Base-by-base conservation (phyloP, 2,329 filamentous ascomycete genomes). In the Talaromyces atroroseus region DNA sequence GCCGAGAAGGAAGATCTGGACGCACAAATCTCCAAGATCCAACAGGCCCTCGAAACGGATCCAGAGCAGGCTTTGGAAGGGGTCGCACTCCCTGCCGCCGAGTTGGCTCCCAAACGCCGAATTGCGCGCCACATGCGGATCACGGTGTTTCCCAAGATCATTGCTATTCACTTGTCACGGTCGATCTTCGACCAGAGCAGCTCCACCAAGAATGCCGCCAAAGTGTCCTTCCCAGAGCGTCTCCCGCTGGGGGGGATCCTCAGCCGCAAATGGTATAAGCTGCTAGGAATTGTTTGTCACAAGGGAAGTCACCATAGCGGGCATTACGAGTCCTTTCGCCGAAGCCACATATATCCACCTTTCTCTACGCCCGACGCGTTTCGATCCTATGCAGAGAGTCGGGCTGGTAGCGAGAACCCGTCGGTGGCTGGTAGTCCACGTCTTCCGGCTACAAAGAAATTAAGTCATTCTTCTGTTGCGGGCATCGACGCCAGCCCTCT, bases 261-360 rank as follows among this genome's bases (percentile, higher is more conserved):
- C 45, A 82, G 88, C 56, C 85, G 88, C 66, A 88, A 85, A 61
- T 87, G 83, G 68, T 99, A 96, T 73, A 90, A 86, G 65, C 79
- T 99, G 5, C 81, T 95, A 0, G 90, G 88, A 12, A 83, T 95
- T 36, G 90, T 99, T 36, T 95, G 90, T 21, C 94, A 99, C 69
- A 95, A 95, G 66, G 94, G 94, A 38, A 95, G 89, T 60, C 94
- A 99, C 70, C 87, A 96, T 67, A 96, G 91, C 65, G 94, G 94
- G 0, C 94, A 99, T 69, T 99, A 99, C 74, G 94, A 99, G 71
- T 92, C 91, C 0, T 97, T 97, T 71, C 83, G 94, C 34, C 83
- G 94, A 38, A 94, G 97, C 71, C 87, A 89, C 58, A 75, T 90
- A 8, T 84, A 86, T 51, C 77, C 87, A 2, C 92, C 92, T 0